Evolutionary conservation across 495 filamentous ascomycete species (phyloP).

Genomic region (Penicillium mononematosum): DNA sequence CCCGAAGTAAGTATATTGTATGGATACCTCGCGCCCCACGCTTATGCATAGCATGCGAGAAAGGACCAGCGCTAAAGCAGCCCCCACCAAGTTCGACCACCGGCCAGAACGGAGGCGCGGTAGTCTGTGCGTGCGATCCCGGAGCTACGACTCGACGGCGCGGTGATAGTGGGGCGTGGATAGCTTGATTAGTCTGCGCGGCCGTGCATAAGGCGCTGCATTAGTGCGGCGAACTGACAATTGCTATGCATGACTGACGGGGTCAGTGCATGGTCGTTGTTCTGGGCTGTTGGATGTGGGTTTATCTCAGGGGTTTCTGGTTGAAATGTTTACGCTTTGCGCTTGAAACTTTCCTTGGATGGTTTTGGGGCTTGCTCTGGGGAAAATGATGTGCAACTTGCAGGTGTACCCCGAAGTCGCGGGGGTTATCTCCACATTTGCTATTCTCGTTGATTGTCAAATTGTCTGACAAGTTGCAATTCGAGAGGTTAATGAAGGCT

Average conservation of each 20-base stretch:
- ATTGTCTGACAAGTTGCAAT: background rate
- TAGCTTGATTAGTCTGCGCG: constrained; percentile 20
- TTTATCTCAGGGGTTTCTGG: constrained; percentile 19
- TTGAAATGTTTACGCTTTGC: background rate
- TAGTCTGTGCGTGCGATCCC: constrained; percentile 28
- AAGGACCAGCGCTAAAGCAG: background rate
- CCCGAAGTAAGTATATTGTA: background rate
- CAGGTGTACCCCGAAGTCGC: constrained; percentile 17
- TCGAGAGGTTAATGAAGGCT: background rate
- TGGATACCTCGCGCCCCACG: constrained; percentile 9
- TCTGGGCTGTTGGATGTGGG: constrained; percentile 1
- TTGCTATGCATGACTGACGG: constrained; percentile 18
- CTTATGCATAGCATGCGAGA: constrained; percentile 13
- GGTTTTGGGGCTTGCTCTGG: background rate
- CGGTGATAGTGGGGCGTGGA: constrained; percentile 19
- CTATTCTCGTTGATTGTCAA: background rate
- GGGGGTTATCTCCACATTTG: constrained; percentile 5
- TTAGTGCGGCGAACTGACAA: constrained; percentile 34
- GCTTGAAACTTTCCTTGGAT: background rate
- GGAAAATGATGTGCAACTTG: constrained; percentile 16
- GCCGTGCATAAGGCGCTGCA: constrained; percentile 24
- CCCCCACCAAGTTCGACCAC: constrained; percentile 15
- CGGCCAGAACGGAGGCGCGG: constrained; percentile 27
- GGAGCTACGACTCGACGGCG: constrained; percentile 22
- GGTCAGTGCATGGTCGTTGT: constrained; percentile 28